A percentile compares a stretch with the other conserved stretches of the same genome.
Evolutionary conservation across 495 filamentous ascomycete genomes (phyloP).

Genomic region (Annulohypoxylon stygium): DNA sequence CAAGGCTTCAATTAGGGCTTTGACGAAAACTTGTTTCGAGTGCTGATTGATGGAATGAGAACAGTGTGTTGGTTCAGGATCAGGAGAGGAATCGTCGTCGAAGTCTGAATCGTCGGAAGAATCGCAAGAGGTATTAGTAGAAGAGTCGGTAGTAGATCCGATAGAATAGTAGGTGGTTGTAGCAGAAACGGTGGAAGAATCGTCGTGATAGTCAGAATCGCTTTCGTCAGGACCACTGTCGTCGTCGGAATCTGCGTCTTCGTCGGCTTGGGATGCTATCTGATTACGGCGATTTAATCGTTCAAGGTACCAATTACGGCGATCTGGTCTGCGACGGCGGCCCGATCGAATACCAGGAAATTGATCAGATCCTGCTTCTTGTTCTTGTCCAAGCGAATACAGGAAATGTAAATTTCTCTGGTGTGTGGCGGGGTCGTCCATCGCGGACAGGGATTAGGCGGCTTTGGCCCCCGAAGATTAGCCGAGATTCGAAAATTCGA

Average conservation of each 20-base stretch:
- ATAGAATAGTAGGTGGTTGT: no score
- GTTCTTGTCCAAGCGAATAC: neutral
- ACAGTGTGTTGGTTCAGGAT: neutral
- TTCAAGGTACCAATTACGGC: neutral
- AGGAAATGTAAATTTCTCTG: neutral
- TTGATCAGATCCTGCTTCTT: neutral
- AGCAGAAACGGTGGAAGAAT: no score
- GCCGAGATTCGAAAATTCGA: neutral
- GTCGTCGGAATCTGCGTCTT: neutral
- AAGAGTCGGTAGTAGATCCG: no score
- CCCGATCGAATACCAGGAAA: conserved; percentile 1
- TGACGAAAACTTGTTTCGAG: neutral
- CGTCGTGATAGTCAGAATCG: neutral
- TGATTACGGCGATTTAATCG: neutral
- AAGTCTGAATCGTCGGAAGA: neutral
- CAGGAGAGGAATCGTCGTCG: neutral
- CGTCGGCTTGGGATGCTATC: neutral
- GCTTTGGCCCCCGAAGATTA: neutral
- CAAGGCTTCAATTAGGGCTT: neutral
- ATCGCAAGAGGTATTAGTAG: no score
- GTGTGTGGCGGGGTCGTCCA: conserved; percentile 6
- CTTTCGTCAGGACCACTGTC: neutral
- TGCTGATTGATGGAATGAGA: neutral
- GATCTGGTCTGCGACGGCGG: neutral
- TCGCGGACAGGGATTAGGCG: neutral